Evolutionary conservation across 1,139 yeast species (phyloP), one percentile per base, ranked within the genome.

Genomic region (Kurtzmaniella quercitrusa): DNA sequence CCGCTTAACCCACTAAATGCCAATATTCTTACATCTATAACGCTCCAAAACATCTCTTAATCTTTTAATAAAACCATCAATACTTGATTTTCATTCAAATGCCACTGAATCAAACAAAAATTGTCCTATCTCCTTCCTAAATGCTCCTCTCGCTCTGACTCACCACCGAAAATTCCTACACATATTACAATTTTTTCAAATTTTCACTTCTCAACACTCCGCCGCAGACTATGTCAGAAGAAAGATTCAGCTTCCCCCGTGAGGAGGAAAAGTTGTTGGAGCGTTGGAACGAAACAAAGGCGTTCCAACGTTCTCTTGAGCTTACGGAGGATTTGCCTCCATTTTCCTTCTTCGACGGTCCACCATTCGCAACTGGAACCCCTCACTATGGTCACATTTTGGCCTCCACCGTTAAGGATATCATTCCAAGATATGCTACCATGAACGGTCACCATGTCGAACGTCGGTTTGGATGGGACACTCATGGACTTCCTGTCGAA

Each of bases 391-490:
- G 99, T 48, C 99, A 93, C 61, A 84, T 93, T 59, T 74, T 94
- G 64, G 94, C 98, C 2, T 91, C 98, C 34, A 93, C 98, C 45
- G 88, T 89, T 55, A 93, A 91, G 74, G 99, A 93, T 71, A 88
- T 93, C 52, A 91, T 93, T 46, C 98, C 98, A 45, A 82, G 99
- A 63, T 93, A 89, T 61, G 98, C 98, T 45, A 87, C 95, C 51
- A 93, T 93, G 98, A 91, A 87, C 54, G 98, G 98, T 15, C 85
- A 80, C 66, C 88, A 86, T 56, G 98, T 93, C 38, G 96, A 88
- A 67, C 87, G 99, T 71, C 80, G 98, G 59, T 93, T 94, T 52
- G 99, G 99, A 48, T 93, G 99, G 99, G 99, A 93, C 68, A 93
- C 98, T 44, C 99, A 93, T 64, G 99, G 99, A 45, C 81, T 93